phyloP scores from a whole-genome alignment of 2,329 filamentous ascomycete genomes.

The Aspergillus awamori region DNA sequence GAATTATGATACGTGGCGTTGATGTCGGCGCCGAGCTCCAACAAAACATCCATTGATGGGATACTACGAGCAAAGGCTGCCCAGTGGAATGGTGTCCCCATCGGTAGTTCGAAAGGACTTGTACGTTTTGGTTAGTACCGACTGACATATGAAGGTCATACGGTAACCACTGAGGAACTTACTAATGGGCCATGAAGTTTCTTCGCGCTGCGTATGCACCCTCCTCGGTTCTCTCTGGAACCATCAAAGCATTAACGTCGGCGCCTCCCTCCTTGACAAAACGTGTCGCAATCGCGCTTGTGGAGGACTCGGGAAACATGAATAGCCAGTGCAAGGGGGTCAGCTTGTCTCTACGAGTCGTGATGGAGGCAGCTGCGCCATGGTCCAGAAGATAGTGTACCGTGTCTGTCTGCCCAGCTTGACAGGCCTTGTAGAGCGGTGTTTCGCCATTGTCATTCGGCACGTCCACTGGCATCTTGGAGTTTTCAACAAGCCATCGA shows the following conservation, averaged over 20 bases:
- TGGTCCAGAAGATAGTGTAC: constrained; percentile 28
- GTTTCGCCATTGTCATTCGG: constrained; percentile 32
- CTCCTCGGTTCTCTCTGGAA: constrained; percentile 21
- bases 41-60: constrained; percentile 24
- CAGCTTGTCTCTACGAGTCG: constrained; percentile 21
- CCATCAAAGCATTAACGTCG: constrained; percentile 25
- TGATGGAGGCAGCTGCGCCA: constrained; percentile 23
- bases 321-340: constrained; percentile 33
- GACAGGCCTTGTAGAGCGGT: constrained; percentile 32
- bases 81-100: constrained; percentile 33
- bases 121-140: constrained; percentile 1
- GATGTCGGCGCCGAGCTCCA: constrained; percentile 29
- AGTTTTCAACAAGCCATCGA: constrained; percentile 20
- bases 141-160: neutral
- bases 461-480: constrained; percentile 20
- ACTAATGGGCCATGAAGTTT: constrained; percentile 32
- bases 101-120: constrained; percentile 33
- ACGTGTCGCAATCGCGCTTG: constrained; percentile 20
- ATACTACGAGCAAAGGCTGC: constrained; percentile 27
- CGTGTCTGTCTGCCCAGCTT: constrained; percentile 30
- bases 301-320: constrained; percentile 21
- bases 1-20: constrained; percentile 25
- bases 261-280: constrained; percentile 25
- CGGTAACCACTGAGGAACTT: constrained; percentile 6
- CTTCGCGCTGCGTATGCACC: constrained; percentile 24